Conservation (phyloP, 2,329 filamentous ascomycete species). For the Verticillium isaacii region DNA sequence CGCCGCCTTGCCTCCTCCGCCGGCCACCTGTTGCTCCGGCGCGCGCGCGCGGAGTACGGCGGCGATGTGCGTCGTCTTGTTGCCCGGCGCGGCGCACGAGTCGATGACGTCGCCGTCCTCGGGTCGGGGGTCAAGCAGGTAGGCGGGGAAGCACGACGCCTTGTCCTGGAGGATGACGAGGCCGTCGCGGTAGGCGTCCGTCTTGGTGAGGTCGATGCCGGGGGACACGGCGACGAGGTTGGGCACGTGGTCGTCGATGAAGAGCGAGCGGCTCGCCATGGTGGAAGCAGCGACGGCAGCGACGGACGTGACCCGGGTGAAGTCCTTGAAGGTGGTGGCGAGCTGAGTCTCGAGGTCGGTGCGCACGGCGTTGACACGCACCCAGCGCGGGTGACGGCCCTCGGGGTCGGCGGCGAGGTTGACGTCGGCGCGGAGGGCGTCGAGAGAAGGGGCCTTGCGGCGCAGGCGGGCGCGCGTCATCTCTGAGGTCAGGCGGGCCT, state of each 20-base stretch:
- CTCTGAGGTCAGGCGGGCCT: conserved; percentile 73
- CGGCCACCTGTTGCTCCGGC: conserved; percentile 20
- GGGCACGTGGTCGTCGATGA: conserved; percentile 77
- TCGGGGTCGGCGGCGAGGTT: conserved; percentile 46
- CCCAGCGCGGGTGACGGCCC: conserved; percentile 77
- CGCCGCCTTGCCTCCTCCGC: too few species aligned
- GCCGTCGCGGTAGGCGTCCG: conserved; percentile 68
- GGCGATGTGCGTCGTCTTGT: conserved; percentile 93
- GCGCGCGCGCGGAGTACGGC: conserved; percentile 56
- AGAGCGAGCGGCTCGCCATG: conserved; percentile 44
- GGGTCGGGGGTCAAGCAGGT: conserved; percentile 66
- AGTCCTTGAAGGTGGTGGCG: conserved; percentile 66
- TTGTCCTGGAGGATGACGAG: conserved; percentile 92
- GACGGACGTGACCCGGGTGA: conserved; percentile 51
- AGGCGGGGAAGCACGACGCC: conserved; percentile 93
- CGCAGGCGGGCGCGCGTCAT: conserved; percentile 75
- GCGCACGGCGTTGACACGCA: conserved; percentile 77
- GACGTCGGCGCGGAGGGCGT: conserved; percentile 58
- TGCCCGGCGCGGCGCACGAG: conserved; percentile 89
- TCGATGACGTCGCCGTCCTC: conserved; percentile 79
- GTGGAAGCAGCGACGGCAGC: conserved; percentile 45
- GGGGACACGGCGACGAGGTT: conserved; percentile 77
- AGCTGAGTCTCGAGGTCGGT: conserved; percentile 68
- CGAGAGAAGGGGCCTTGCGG: conserved; percentile 63
- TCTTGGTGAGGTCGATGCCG: conserved; percentile 66